Evolutionary conservation across 176 grass and related monocot species (phyloP), one percentile per base, ranked within the genome.

Genomic region (Panicum miliaceum): DNA sequence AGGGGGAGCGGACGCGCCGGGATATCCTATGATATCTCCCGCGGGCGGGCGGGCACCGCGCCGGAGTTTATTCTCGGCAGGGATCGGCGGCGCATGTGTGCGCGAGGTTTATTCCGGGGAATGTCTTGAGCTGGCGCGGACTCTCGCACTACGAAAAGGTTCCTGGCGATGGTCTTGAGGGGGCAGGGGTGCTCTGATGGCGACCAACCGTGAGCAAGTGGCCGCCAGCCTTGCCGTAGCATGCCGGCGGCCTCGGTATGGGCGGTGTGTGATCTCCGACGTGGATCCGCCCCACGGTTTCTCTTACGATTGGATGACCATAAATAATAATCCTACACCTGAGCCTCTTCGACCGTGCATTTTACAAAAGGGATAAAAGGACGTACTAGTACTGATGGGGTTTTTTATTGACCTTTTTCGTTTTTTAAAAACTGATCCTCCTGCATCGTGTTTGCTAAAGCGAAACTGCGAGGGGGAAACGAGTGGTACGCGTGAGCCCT

Each of bases 21-120:
- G 58, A 76, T 64, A 25, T 74, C 29, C 18, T 37, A 12, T 25
- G 34, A 68, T 68, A 41, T 59, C 64, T 7, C 25, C 84, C 3
- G 11, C 6, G 42, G 13, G 5, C 3, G 66, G 4, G 6, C 50
- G 2, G 51, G 51, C 51, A 20, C 51, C 16, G 16, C 11, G 6
- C 18, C 29, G 29, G 29, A 32, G 29, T 32, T 32, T 32, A 32
- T 32, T 32, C 29, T 2, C 57, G 36, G 18, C 72, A 26, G 52
- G 52, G 8, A 52, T 51, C 20, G 79, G 27, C 32, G 5, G 20
- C 15, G 74, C 74, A 48, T 59, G 51, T 32, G 43, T 26, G 46
- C 48, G 68, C 41, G 3, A n/a, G 18, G 58, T 81, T 86, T 68
- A 81, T 81, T 86, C 56, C 58, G 3, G 26, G 47, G 69, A 80